Percentiles rank a stretch among this genome's conserved stretches.
phyloP scores from a whole-genome alignment of 768 basidiomycete species.

The Hirschioporus abietinus region DNA sequence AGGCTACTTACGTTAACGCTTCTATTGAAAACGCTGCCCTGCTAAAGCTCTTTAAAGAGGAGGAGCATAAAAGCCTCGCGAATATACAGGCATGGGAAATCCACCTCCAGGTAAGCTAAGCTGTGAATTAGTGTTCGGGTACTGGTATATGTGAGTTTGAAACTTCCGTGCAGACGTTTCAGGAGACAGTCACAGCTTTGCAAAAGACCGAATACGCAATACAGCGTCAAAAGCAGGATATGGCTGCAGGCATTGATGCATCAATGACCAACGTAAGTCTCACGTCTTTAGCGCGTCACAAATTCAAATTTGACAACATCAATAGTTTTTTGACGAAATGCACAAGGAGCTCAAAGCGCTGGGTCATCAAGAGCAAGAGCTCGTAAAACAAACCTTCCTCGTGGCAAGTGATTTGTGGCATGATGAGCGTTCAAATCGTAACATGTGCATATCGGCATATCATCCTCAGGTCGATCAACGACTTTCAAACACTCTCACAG shows the following conservation, averaged over 20 bases:
- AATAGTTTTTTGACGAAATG: background rate
- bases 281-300: background rate
- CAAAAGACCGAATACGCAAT: background rate
- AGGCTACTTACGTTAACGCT: slow-evolving; percentile 60
- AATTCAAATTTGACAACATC: background rate
- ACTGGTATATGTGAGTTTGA: background rate
- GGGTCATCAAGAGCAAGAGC: background rate
- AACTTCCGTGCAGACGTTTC: background rate
- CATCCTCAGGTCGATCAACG: background rate
- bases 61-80: slow-evolving; percentile 34
- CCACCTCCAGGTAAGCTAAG: background rate
- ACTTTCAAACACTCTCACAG: background rate
- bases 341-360: background rate
- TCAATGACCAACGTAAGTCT: background rate
- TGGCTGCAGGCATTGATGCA: background rate
- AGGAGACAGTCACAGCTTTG: background rate
- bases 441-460: background rate
- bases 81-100: slow-evolving; percentile 26
- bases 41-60: slow-evolving; percentile 38
- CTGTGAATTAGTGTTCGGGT: background rate
- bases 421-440: background rate
- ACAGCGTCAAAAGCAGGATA: background rate
- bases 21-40: slow-evolving; percentile 53
- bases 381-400: background rate
- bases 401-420: background rate